phyloP scores from a whole-genome alignment of 306 rosid species.

The Betula pendula region DNA sequence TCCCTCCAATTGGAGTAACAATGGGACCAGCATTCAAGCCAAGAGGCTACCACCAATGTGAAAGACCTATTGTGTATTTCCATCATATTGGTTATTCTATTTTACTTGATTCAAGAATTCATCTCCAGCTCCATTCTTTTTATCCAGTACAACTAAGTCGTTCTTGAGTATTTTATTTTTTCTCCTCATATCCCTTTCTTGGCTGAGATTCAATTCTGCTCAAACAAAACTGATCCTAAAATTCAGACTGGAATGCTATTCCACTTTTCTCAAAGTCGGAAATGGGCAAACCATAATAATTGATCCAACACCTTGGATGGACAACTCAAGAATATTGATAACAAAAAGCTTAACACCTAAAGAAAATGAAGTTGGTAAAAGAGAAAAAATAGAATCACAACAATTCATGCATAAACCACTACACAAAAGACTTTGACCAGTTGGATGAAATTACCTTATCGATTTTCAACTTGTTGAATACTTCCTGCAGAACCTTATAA shows the following conservation, averaged over 20 bases:
- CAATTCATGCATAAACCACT: not conserved
- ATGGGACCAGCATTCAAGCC: not conserved
- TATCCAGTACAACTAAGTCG: not conserved
- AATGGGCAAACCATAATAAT: not conserved
- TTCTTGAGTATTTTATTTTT: not conserved
- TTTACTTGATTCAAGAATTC: not conserved
- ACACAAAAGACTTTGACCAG: not conserved
- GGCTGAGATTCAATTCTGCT: not conserved
- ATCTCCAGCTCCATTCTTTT: not conserved
- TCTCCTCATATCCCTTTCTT: not conserved
- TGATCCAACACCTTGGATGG: not conserved
- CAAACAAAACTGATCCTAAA: not conserved
- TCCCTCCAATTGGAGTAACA: not conserved
- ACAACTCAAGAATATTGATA: not conserved
- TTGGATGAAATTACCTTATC: conserved; percentile 56
- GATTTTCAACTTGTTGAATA: conserved; percentile 82
- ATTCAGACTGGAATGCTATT: not conserved
- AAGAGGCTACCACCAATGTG: not conserved
- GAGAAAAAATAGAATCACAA: conserved; percentile 5
- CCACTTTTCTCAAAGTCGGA: not conserved
- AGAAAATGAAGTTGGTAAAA: not conserved
- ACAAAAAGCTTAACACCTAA: not conserved
- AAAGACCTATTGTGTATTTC: not conserved
- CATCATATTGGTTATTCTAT: not conserved
- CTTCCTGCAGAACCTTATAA: conserved; percentile 91